Conservation (phyloP, 2,329 filamentous ascomycete species). For the Venturiaceae sp. region DNA sequence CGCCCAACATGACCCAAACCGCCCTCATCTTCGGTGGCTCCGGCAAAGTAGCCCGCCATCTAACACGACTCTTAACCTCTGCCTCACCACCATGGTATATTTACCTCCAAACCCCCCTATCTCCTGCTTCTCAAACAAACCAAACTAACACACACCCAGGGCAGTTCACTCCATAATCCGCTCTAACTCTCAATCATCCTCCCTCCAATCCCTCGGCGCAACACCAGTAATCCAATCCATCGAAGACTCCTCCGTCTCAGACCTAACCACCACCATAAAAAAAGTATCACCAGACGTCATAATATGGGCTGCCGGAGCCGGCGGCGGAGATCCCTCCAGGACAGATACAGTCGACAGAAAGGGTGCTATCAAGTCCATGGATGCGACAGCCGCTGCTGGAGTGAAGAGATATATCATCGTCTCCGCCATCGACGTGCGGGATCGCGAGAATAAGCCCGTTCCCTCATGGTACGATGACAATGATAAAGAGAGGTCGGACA, state of each 20-base stretch:
- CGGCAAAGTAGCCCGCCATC: conserved; percentile 25
- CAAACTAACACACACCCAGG: neutral
- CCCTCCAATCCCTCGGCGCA: conserved; percentile 30
- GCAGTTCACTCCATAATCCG: conserved; percentile 24
- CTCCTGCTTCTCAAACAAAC: neutral
- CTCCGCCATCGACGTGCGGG: conserved; percentile 49
- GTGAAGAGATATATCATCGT: conserved; percentile 50
- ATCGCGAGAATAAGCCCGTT: conserved; percentile 23
- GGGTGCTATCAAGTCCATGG: conserved; percentile 53
- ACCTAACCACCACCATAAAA: conserved; percentile 27
- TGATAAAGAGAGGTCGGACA: conserved; percentile 24
- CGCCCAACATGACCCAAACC: conserved; percentile 3
- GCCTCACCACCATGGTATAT: neutral
- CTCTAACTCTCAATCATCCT: conserved; percentile 21
- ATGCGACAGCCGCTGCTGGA: conserved; percentile 28
- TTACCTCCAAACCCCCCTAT: neutral
- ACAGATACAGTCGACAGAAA: conserved; percentile 53
- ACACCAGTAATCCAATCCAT: conserved; percentile 34
- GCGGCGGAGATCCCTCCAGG: conserved; percentile 34
- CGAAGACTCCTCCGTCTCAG: conserved; percentile 26
- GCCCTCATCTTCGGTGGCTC: conserved; percentile 24
- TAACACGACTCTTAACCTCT: conserved; percentile 15
- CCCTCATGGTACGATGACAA: conserved; percentile 35
- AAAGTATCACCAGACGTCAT: conserved; percentile 21
- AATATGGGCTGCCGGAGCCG: conserved; percentile 24